Base-by-base conservation (phyloP, 495 filamentous ascomycete species). In the Terfezia claveryi region DNA sequence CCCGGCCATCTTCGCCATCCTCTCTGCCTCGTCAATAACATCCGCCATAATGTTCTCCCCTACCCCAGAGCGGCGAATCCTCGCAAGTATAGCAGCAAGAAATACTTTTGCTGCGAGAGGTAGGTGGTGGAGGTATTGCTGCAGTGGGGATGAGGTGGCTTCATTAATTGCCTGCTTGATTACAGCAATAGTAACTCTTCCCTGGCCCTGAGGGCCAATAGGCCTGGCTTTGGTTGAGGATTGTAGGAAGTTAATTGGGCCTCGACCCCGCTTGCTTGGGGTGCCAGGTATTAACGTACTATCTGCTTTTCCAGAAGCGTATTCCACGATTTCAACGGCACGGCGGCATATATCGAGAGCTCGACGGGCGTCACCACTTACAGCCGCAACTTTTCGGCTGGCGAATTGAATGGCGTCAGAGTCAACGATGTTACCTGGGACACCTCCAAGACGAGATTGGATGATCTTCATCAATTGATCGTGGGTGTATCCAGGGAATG, bases 401-500 rank as follows among this genome's bases (percentile, higher is more conserved):
- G 92, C 92, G 63, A 99, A 99, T 69, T 96, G 91, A 41, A 99
- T 74, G 14, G 92, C 92, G 67, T 99, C 92, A 10, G 85, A 68
- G 38, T 95, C 86, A 17, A 96, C 89, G 49, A 96, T 85, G 63
- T 87, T 76, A 17, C 87, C 88, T 0, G 83, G 85, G 10, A 96
- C 85, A 32, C 82, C 83, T 58, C 81, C 78, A 7, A 99, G 76
- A 11, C 92, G 80, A 6, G 85, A 91, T 62, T 84, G 80, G 56
- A 99, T 92, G 59, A 99, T 96, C 58, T 83, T 81, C 83, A 95
- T 94, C n/a, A 99, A 74, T 67, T 96, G 92, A 50, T 86, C 85
- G 68, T 96, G 88, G 50, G 85, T 94, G 66, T 99, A 99, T 23
- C 92, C 92, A 0, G 88, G 87, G 63, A 99, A 99, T 1, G 91